Evolutionary conservation across 1,284 basidiomycete genomes (phyloP).

Genomic region (Afroboletus lepidellus): DNA sequence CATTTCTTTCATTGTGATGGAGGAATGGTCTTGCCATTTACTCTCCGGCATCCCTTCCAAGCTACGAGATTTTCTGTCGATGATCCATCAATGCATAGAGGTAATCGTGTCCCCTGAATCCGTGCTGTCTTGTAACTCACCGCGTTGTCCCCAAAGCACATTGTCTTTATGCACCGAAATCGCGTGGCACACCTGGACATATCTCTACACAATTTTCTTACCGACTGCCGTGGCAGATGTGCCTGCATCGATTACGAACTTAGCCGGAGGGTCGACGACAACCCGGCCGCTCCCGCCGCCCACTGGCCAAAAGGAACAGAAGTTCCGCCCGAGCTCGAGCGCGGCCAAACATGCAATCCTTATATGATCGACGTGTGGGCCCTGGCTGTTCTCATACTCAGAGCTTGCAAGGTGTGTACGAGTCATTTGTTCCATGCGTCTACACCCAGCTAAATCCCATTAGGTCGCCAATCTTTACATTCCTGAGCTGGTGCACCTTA

Average conservation of each 20-base stretch:
- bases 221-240: constrained; percentile 59
- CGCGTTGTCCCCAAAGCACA: constrained; percentile 44
- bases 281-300: constrained; percentile 40
- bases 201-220: constrained; percentile 64
- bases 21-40: constrained; percentile 70
- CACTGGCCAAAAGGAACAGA: constrained; percentile 55
- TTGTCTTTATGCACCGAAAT: constrained; percentile 66
- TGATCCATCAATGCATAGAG: constrained; percentile 66
- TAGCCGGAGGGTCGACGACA: constrained; percentile 51
- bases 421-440: not conserved
- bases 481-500: constrained; percentile 54
- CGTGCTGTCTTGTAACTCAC: constrained; percentile 5
- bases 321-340: constrained; percentile 66
- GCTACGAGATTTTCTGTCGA: constrained; percentile 50
- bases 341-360: constrained; percentile 49
- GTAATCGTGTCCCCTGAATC: constrained; percentile 32
- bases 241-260: constrained; percentile 73
- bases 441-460: constrained; percentile 6
- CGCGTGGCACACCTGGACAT: constrained; percentile 69
- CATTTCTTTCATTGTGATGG: constrained; percentile 71
- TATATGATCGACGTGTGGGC: constrained; percentile 75
- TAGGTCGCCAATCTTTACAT: constrained; percentile 56
- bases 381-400: constrained; percentile 58
- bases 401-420: constrained; percentile 56
- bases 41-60: constrained; percentile 51